Evolutionary conservation across 2,329 filamentous ascomycete species (phyloP), one percentile per base, ranked within the genome.

Genomic region (Penicillium palitans): DNA sequence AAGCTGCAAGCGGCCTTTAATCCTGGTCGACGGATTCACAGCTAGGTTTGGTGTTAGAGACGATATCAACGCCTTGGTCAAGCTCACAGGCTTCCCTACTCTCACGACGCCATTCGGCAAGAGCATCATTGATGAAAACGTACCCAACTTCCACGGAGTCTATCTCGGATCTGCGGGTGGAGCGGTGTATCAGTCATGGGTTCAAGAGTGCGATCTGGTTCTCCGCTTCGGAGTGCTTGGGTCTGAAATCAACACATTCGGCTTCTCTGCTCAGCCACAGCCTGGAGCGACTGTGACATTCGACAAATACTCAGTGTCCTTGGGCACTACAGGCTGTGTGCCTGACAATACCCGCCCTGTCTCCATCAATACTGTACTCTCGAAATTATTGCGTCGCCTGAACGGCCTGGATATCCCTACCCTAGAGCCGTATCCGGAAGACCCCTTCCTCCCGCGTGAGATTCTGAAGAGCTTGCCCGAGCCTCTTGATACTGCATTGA

Each of bases 1-100:
- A 37, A 17, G 60, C 0, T 74, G 80, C 1, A 79, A 79, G 51
- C 74, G 76, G 33, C 82, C 82, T 0, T 66, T 81, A 37, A 80
- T 85, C 45, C 59, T 84, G 2, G 76, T 83, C 0, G 83, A 85
- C 61, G 81, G 81, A 0, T 76, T 81, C 50, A 75, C 73, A 3
- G 67, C 77, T 33, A 67, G 73, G 0, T 70, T 78, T 24, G 72
- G 71, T 12, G 74, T 81, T 17, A 59, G 73, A 4, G 66, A 75
- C 0, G 70, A 76, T 37, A 37, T 37, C 15, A 37, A 37, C 15
- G 35, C 35, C 8, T 61, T 84, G 8, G 74, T 79, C 8, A 68
- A 75, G 21, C 39, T 68, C 2, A 81, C 80, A 0, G 68, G 68
- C 1, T 80, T 79, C 68, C 81, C 81, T 0, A 81, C 78, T 0